Evolutionary conservation across 371 early-diverging fungal genomes (phyloP).

Genomic region (Nematocida homosporus): DNA sequence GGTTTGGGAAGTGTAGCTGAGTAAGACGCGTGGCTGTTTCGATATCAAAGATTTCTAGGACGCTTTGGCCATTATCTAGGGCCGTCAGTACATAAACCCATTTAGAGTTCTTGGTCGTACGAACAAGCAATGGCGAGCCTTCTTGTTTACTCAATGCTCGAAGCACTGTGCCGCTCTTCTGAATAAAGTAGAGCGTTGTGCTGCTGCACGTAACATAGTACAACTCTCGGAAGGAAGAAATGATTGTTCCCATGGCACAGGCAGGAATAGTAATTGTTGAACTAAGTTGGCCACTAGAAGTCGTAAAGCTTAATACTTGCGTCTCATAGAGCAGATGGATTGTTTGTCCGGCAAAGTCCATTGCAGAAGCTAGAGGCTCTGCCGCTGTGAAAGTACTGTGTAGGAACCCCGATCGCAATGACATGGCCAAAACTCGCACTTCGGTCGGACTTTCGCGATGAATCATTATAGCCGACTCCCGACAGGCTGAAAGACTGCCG

Average conservation of each 20-base stretch:
- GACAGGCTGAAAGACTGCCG: conserved; percentile 32
- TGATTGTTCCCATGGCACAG: not conserved
- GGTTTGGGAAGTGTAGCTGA: not conserved
- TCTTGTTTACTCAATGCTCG: not conserved
- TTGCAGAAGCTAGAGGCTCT: conserved; percentile 5
- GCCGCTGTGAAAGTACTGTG: conserved; percentile 17
- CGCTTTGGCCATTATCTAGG: not conserved
- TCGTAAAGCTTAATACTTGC: not conserved
- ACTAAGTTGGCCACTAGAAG: conserved; percentile 11
- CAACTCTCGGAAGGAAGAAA: not conserved
- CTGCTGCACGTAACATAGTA: not conserved
- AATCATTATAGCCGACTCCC: conserved; percentile 1
- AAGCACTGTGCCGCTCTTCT: conserved; percentile 1
- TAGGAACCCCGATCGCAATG: conserved; percentile 42
- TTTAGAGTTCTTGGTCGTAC: conserved; percentile 6
- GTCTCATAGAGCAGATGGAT: conserved; percentile 14
- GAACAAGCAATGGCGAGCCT: not conserved
- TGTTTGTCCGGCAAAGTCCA: conserved; percentile 22
- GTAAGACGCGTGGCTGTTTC: not conserved
- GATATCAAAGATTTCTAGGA: conserved; percentile 42
- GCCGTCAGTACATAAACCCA: conserved; percentile 14
- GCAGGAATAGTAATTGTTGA: not conserved
- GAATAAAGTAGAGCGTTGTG: not conserved
- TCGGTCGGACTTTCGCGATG: not conserved
- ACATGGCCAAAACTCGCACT: conserved; percentile 18